Evolutionary conservation across 2,329 filamentous ascomycete species (phyloP), one percentile per base, ranked within the genome.

Genomic region (Sclerotinia trifoliorum): DNA sequence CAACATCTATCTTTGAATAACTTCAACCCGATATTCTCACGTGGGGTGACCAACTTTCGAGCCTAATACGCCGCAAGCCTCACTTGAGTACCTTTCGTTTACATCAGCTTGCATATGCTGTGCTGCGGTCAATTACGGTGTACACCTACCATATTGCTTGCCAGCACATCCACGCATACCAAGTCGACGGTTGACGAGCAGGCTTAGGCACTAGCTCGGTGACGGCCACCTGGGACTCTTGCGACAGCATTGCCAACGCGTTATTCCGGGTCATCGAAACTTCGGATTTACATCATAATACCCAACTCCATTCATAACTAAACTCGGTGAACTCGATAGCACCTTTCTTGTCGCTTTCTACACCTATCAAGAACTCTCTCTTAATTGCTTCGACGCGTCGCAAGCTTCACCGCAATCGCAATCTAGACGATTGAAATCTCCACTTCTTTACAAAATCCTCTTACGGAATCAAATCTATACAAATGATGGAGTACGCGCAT

Each of bases 401-500:
- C 65, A 61, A 48, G 64, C 65, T 52, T 68, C 24, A 52, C 44
- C 44, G 32, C 65, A 61, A 67, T 26, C 52, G 35, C 63, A 42
- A 64, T 39, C 62, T 56, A 49, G 67, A 39, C 55, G 44, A 67
- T 55, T 56, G 64, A 51, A 61, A 64, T 44, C 69, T 68, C 58
- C 68, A 67, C 57, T 51, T 56, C 58, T 49, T 56, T n/a, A 58
- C 65, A 64, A 62, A 56, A 44, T 56, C 54, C 60, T 49, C 49
- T 65, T 70, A 68, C 74, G 76, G 75, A 74, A 66, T 72, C 74
- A 70, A 69, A 68, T 73, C 70, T 69, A 73, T 72, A 75, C 77
- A 73, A 77, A 90, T 85, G 81, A 91, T 92, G 89, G 89, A 91
- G 81, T 91, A 91, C 83, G 86, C 87, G 79, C 87, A 89, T 81